These are phyloP conservation scores for Phytophthora pluvialis DNA, from an alignment of 352 stramenopile genomes.

Conservation along the genomic window DNA sequence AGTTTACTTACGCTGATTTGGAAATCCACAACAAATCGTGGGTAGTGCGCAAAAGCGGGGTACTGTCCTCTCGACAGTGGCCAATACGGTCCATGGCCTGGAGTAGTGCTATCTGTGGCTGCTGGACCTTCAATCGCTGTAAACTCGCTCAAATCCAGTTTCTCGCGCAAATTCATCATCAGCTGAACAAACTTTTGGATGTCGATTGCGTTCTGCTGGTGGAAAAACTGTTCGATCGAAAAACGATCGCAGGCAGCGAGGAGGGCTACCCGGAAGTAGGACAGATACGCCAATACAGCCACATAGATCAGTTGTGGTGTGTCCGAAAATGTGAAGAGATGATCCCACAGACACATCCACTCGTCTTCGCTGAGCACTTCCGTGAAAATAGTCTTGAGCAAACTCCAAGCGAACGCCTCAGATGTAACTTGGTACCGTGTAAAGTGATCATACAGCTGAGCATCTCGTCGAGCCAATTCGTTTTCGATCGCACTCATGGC, in stretches of 20 bases:
- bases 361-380: constrained; percentile 89
- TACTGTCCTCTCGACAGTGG: constrained; percentile 78
- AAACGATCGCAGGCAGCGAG: constrained; percentile 56
- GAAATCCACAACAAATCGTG: constrained; percentile 83
- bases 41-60: constrained; percentile 80
- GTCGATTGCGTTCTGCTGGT: constrained; percentile 85
- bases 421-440: constrained; percentile 61
- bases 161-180: constrained; percentile 59
- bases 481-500: constrained; percentile 74
- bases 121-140: constrained; percentile 17
- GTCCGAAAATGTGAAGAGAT: constrained; percentile 79
- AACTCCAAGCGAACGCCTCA: constrained; percentile 83
- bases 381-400: constrained; percentile 89
- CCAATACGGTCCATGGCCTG: constrained; percentile 40
- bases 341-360: constrained; percentile 91
- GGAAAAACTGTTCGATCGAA: constrained; percentile 87
- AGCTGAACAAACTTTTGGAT: constrained; percentile 76
- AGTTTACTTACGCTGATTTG: constrained; percentile 75
- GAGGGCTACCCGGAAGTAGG: constrained; percentile 71
- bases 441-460: constrained; percentile 83
- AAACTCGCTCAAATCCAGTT: constrained; percentile 46
- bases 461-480: constrained; percentile 72
- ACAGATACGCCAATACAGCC: constrained; percentile 75
- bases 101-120: background rate
- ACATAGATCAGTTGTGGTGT: constrained; percentile 69